Base-by-base conservation (phyloP, 2,329 filamentous ascomycete species). In the Blastomyces gilchristii region DNA sequence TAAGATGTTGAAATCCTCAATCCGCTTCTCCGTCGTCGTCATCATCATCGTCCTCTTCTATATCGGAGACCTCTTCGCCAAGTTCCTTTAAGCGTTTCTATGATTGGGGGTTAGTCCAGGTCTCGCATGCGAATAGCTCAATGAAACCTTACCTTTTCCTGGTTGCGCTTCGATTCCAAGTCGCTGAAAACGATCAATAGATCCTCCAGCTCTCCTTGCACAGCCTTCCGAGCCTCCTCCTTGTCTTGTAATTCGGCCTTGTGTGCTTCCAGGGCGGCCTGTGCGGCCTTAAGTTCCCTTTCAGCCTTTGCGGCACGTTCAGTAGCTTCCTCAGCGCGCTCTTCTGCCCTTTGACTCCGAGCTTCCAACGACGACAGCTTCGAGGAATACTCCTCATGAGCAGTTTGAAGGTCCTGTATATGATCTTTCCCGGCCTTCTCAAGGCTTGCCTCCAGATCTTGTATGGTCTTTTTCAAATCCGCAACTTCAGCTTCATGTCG, bases 141-240 rank as follows among this genome's bases (percentile, higher is more conserved):
- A 56, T 61, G 47, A n/a, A 62, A 72, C 81, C 37, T 67, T 76
- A 88, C 87, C 82, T 90, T 93, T 71, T 93, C 91, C 68, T 84
- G 85, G 52, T 82, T 81, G 58, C 85, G 80, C 76, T 92, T 93
- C 62, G 90, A 88, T 74, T 94, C 90, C 22, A 91, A 72, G 71
- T 94, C 90, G 16, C 85, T 86, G 74, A 92, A 90, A 5, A 94
- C 87, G 78, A 93, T 88, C 45, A 94, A 77, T 62, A 93, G 79
- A 73, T 94, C 90, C 68, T 94, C 90, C 56, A 93, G 79, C 73
- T 94, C 90, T 2, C 83, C 81, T 71, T 93, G 89, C 5, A 82
- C 81, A 1, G 82, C 77, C 65, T 85, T 81, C 62, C 83, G 85
- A 63, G 87, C 85, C 64, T 85, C 81, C 67, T 86, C 84, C 65